A percentile compares a stretch with the other conserved stretches of the same genome.
These are phyloP conservation scores for Gracilaria vermiculophylla DNA, from an alignment of 23 red algal genomes.

Conservation along the genomic window DNA sequence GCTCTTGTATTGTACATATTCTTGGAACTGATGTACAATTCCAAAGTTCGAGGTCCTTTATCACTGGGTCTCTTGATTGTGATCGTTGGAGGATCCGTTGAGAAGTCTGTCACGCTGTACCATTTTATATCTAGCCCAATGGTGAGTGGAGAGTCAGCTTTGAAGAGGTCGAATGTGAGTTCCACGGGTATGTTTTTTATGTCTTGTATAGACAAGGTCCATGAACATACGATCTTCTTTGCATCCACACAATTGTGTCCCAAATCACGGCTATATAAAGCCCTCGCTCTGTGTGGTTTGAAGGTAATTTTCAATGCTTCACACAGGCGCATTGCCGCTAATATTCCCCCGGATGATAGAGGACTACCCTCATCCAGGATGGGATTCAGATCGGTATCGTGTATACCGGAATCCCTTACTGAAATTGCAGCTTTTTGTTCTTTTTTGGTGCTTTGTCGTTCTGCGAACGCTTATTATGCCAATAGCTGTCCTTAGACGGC, in stretches of 20 bases:
- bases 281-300: background rate
- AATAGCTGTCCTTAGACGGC: background rate
- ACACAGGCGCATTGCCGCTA: background rate
- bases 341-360: conserved; percentile 13
- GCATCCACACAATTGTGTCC: background rate
- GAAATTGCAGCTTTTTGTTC: conserved; percentile 49
- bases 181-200: background rate
- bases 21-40: background rate
- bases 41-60: background rate
- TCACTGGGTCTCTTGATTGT: background rate
- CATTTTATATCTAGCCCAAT: conserved; percentile 15
- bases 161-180: conserved; percentile 3
- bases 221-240: background rate
- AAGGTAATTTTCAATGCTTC: background rate
- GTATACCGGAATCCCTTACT: conserved; percentile 17
- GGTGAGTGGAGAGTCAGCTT: background rate
- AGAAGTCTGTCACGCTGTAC: background rate
- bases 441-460: background rate
- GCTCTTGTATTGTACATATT: background rate
- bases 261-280: background rate
- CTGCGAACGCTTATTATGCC: background rate
- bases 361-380: conserved; percentile 37
- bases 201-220: conserved; percentile 8
- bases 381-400: conserved; percentile 1
- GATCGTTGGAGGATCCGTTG: background rate